Base-by-base conservation (phyloP, 208 protist genomes). In the Dictyostelium gargantuum region DNA sequence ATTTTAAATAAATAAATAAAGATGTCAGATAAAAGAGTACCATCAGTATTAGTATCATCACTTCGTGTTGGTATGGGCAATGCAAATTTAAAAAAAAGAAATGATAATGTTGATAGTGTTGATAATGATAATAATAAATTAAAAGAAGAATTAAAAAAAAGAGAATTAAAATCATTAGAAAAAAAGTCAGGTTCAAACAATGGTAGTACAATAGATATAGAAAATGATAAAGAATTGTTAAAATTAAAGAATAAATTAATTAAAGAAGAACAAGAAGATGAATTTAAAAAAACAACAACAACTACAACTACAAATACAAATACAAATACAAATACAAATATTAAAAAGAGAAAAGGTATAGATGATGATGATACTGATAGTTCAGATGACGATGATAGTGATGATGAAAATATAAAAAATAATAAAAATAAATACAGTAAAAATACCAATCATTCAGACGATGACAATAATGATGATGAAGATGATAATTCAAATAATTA, bases 291-390 rank as follows among this genome's bases (percentile, higher is more conserved):
- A 38, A 44, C 23, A 44, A 75, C 15, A 6, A 75, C 66, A 19
- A 46, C 61, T 15, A 75, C 61, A 48, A 85, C 61, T 8, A 56
- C 80, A 17, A 75, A 58, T n/a, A 89, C 38, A 15, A 23, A 26
- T 26, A 61, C 38, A 66, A 6, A 19, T 2, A 46, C 40, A 61
- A 44, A 6, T 29, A 5, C 15, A 46, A 82, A 50, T 80, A 50
- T 10, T 84, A 94, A 86, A 54, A 85, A 91, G 23, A 70, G 61
- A 70, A 70, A 70, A 70, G 61, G 61, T 61, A 91, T 96, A 35
- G 94, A 94, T 46, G 93, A 86, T 13, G 93, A 94, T 85, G 93
- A 94, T 75, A 86, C 93, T 9, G 82, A 86, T 63, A 77, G 46
- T 38, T 54, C 35, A 48, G 93, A 94, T 56, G 68, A 75, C 19